Base-by-base conservation (phyloP, 1,284 basidiomycete genomes). In the Tylopilus orsonianus region DNA sequence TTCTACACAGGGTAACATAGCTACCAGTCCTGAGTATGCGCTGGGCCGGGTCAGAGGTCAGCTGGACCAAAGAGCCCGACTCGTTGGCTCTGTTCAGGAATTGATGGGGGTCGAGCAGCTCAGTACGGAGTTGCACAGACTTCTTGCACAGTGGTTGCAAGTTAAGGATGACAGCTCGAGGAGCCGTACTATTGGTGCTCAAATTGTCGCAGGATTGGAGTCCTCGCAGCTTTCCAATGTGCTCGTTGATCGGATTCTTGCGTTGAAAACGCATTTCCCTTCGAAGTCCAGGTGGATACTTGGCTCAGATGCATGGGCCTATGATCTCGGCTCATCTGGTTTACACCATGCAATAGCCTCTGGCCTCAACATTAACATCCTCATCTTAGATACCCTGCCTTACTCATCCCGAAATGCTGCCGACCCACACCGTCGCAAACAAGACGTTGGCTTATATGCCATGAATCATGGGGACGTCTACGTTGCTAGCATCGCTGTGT, bases 391-490 rank as follows among this genome's bases (percentile, higher is more conserved):
- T 71, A 95, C 90, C 16, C 74, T 90, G 12, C 92, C 97, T 1
- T 97, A 96, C 73, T 82, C 89, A 8, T 69, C 81, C 35, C 85
- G 91, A 43, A 83, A 86, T 56, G 72, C 78, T 18, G 78, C 72
- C 26, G 88, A 93, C 55, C 85, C 84, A 8, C 75, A 79, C 53
- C 79, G 86, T 47, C 78, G 92, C 52, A 96, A 95, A 72, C 93
- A 93, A 64, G 94, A 97, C 69, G 87, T 94, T 38, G 94, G 93
- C 1, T 75, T 97, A 41, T 99, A 99, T 66, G 97, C 96, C 12
- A 96, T 99, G 91, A 97, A 97, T 73, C 92, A 97, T 68, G 96
- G 96, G 14, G 89, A 94, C 64, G 92, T 94, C 49, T 99, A 93
- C 67, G 96, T 97, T 48, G 94, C 94, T 9, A 93, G 90, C 61